Evolutionary conservation across 352 stramenopile species (phyloP), one percentile per base, ranked within the genome.

Genomic region (Phytophthora quininea): DNA sequence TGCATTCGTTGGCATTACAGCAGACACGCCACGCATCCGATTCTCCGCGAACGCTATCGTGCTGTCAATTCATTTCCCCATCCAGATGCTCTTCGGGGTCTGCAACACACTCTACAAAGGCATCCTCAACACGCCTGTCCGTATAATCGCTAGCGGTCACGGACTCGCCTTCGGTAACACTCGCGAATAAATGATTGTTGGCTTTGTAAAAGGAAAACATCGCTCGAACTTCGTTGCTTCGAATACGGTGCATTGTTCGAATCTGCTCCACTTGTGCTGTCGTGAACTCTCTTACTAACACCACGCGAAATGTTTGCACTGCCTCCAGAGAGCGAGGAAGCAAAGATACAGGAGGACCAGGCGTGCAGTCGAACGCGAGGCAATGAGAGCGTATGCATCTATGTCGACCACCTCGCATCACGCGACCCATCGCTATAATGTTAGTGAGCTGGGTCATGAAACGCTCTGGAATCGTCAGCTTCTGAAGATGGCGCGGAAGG

Each of bases 341-440:
- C 47, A 64, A 31, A 6, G 4, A 51, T 33, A 38, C 37, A 1
- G 30, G 37, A 30, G 58, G 58, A 1, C 37, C 58, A 4, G 38
- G 48, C 6, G 29, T 58, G 14, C 48, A 64, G 24, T 64, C 47
- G 45, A 57, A 57, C 6, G 35, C 57, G n/a, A 64, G 49, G 35
- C 37, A 64, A 51, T 56, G 47, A 6, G 58, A 64, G 3, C 48
- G 58, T 38, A 64, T 53, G 48, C 37, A 54, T 31, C 38, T 24
- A 45, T 64, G 48, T 9, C 37, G 7, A 12, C 48, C 47, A 40
- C 58, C 58, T 12, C 58, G 48, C 58, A 64, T 58, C 5, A 54
- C 58, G 7, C 58, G 37, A 2, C 47, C 47, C 15, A 58, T 51
- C 14, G 58, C 58, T n/a, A 9, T n/a, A 57, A 64, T 29, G 9